Evolutionary conservation across 78 protist species (phyloP).

Genomic region (Polysphondylium violaceum): DNA sequence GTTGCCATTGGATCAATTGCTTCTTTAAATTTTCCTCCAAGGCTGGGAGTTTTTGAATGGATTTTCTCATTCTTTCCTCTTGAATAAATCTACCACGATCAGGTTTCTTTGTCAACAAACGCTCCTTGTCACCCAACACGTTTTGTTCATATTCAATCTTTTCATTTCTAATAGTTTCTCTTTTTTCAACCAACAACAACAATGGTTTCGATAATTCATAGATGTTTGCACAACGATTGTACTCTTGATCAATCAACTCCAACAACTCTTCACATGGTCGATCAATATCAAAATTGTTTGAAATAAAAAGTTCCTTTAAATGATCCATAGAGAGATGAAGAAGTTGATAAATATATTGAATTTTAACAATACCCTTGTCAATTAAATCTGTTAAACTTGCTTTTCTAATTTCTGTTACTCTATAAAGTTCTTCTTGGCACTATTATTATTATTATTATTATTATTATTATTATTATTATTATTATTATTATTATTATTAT

Average conservation of each 20-base stretch:
- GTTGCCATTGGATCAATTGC: conserved; percentile 38
- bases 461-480: neutral
- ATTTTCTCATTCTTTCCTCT: conserved; percentile 47
- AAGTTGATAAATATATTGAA: conserved; percentile 7
- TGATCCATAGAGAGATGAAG: conserved; percentile 52
- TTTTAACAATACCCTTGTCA: neutral
- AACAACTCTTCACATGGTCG: conserved; percentile 24
- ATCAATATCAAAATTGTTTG: neutral
- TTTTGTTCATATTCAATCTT: conserved; percentile 70
- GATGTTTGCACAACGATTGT: neutral
- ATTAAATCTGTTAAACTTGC: conserved; percentile 22
- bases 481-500: no score
- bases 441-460: neutral
- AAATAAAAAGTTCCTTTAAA: conserved; percentile 2
- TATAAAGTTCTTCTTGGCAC: conserved; percentile 61
- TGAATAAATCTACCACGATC: conserved; percentile 70
- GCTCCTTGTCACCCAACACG: conserved; percentile 72
- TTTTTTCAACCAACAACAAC: conserved; percentile 39
- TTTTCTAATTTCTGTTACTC: conserved; percentile 68
- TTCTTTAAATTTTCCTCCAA: conserved; percentile 60
- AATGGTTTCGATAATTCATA: conserved; percentile 58
- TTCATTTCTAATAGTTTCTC: conserved; percentile 55
- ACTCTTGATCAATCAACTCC: conserved; percentile 25
- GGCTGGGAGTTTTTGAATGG: conserved; percentile 32
- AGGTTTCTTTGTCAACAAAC: conserved; percentile 46